Base-by-base conservation (phyloP, 2,329 filamentous ascomycete species). In the Monilinia vaccinii-corymbosi region DNA sequence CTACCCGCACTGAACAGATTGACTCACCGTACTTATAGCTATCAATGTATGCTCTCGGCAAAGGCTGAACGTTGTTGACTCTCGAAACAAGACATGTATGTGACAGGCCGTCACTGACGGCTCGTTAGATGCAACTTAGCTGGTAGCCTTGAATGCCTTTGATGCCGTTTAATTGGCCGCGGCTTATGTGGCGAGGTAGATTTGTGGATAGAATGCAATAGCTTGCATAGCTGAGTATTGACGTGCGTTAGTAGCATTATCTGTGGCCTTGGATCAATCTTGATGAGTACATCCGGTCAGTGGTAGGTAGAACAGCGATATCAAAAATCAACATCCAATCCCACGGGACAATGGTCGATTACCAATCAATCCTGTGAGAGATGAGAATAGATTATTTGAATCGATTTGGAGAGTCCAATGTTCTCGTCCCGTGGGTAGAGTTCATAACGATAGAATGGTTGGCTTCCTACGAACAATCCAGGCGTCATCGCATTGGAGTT, bases 11-110 rank as follows among this genome's bases (percentile, higher is more conserved):
- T 47, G 42, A 10, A 46, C 32, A 16, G 10, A n/a, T 55, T 55
- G 49, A 60, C 49, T 60, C 53, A 47, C 48, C 32, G 49, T 46
- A 25, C 55, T n/a, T n/a, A n/a, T n/a, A n/a, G n/a, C n/a, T 55
- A 40, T 57, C 11, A n/a, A 28, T 48, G 44, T 32, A 48, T 38
- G 38, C 18, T 52, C 34, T 42, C 13, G 49, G 49, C 49, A 40
- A 31, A 53, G 7, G 28, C 38, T 46, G 21, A 51, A 10, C 21
- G 6, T 21, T 52, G 46, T 21, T 4, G 31, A 31, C 40, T 9
- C 21, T 55, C 51, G 25, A 25, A 3, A 55, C 25, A 31, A 21
- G 38, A 53, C 23, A 25, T 44, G 28, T 31, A 32, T 53, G 50
- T 44, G 50, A 25, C 18, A 36, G 25, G 25, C 25, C 25, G 25